phyloP scores from a whole-genome alignment of 176 grass and related monocot genomes.

The Triticum timopheevii region DNA sequence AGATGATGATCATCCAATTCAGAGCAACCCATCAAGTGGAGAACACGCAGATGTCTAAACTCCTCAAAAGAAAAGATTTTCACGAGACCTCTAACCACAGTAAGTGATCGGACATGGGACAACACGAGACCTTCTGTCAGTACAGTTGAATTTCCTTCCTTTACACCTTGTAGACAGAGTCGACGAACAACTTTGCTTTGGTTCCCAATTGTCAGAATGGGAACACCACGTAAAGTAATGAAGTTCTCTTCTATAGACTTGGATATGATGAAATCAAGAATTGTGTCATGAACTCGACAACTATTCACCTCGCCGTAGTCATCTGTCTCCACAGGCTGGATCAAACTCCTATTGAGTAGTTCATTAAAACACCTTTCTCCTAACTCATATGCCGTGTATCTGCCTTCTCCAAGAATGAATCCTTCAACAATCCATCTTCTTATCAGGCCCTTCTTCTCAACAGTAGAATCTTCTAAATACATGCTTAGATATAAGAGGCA shows the following conservation, averaged over 20 bases:
- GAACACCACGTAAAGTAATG: neutral
- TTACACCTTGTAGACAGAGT: neutral
- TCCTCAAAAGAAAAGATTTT: neutral
- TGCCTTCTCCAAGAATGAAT: neutral
- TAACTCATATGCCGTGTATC: neutral
- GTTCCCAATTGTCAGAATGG: neutral
- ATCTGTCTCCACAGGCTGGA: neutral
- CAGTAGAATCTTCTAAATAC: neutral
- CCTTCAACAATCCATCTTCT: neutral
- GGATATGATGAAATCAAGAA: neutral
- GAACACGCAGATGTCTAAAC: neutral
- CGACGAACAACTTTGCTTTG: neutral
- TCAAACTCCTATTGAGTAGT: neutral
- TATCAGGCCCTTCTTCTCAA: neutral
- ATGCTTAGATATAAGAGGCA: neutral
- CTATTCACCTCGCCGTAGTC: neutral
- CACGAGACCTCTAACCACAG: neutral
- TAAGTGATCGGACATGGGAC: neutral
- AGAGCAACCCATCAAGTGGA: neutral
- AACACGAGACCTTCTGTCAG: neutral
- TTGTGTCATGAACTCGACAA: neutral
- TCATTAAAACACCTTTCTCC: neutral
- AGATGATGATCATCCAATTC: neutral
- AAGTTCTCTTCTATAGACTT: constrained; percentile 9
- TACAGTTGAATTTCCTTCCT: neutral